Percentiles rank a stretch among this genome's conserved stretches.
phyloP scores from a whole-genome alignment of 257 asterid genomes.

The Perilla frutescens region DNA sequence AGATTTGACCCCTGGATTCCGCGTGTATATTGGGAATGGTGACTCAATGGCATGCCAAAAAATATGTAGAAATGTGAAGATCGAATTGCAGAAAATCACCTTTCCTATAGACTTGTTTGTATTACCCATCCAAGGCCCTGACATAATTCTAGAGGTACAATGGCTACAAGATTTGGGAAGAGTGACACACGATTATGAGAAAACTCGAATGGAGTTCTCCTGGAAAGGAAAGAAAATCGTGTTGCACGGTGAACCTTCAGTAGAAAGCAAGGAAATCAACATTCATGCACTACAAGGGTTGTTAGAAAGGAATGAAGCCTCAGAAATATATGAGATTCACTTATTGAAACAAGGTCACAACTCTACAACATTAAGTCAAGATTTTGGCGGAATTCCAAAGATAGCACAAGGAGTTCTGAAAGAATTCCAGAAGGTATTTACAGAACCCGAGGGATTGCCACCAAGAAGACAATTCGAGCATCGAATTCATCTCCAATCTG shows the following conservation, averaged over 20 bases:
- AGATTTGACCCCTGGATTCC: neutral
- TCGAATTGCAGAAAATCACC: neutral
- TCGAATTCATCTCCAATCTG: neutral
- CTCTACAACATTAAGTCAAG: no score
- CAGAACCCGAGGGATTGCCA: no score
- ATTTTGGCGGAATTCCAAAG: no score
- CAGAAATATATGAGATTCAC: no score
- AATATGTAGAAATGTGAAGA: no score
- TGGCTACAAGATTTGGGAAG: neutral
- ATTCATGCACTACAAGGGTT: no score
- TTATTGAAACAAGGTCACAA: no score
- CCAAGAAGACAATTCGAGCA: neutral
- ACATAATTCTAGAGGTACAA: neutral
- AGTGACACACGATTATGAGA: neutral
- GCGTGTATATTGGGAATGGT: neutral
- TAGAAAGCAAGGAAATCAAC: no score
- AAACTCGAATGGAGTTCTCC: neutral
- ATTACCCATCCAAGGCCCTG: neutral
- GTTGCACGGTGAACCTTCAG: neutral
- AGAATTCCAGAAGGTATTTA: no score
- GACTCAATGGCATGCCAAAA: neutral
- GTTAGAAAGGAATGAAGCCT: no score
- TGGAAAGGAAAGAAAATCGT: neutral
- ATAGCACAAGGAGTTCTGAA: no score
- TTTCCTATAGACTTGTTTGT: neutral